These are phyloP conservation scores for Ambrosiella cleistominuta DNA, from an alignment of 2,329 filamentous ascomycete genomes.

Conservation along the genomic window DNA sequence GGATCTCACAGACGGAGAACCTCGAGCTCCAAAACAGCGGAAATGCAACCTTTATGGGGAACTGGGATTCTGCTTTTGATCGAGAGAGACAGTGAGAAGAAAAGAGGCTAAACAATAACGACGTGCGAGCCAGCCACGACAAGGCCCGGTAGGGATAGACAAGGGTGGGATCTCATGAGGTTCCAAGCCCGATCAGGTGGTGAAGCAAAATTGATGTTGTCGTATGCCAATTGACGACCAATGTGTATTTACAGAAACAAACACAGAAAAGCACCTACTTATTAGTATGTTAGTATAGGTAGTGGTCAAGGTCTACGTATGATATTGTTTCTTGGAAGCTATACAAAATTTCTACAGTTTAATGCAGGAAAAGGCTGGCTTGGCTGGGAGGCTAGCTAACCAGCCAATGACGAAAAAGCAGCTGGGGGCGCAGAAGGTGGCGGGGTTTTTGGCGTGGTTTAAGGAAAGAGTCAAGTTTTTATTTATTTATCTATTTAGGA, in stretches of 20 bases:
- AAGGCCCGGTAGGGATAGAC: constrained; percentile 2
- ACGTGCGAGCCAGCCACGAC: constrained; percentile 10
- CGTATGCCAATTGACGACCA: background rate
- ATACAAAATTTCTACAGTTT: background rate
- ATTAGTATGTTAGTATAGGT: no score
- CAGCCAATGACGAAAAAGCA: constrained; percentile 6
- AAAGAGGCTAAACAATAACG: background rate
- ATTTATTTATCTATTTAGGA: background rate
- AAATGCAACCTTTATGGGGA: constrained; percentile 10
- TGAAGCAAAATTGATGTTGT: background rate
- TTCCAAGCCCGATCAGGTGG: background rate
- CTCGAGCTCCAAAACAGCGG: background rate
- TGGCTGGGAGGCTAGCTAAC: background rate
- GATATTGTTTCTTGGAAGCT: background rate
- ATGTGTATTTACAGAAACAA: background rate
- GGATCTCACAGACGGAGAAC: constrained; percentile 2
- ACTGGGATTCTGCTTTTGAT: background rate
- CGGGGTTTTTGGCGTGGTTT: background rate
- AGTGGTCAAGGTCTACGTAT: background rate
- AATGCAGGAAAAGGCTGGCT: background rate
- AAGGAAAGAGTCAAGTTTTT: background rate
- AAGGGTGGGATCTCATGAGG: constrained; percentile 7
- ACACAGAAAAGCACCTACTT: no score
- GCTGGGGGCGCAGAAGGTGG: constrained; percentile 7
- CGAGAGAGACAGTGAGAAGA: constrained; percentile 7